Percentiles rank a stretch among this genome's conserved stretches.
These are phyloP conservation scores for Entophlyctis helioformis DNA, from an alignment of 192 early-diverging fungal species.

Conservation along the genomic window DNA sequence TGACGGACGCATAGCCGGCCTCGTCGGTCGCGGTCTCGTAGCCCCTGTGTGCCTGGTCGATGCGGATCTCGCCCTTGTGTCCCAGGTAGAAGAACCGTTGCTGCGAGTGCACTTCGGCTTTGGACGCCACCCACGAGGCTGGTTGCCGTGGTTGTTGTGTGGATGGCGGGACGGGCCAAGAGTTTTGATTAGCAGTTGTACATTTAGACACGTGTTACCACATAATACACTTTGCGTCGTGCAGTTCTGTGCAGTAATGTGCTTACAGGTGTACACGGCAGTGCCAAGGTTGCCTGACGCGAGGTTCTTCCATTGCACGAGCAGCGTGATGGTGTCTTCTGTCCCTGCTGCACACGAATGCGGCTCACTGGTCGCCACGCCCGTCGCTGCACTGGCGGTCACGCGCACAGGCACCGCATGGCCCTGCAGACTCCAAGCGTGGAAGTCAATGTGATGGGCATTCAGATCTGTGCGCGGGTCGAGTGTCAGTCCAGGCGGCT, in stretches of 20 bases:
- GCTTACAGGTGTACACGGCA: slow-evolving; percentile 23
- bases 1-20: slow-evolving; percentile 11
- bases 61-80: slow-evolving; percentile 23
- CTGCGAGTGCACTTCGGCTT: slow-evolving; percentile 30
- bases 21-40: slow-evolving; percentile 25
- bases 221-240: no score
- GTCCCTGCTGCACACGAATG: slow-evolving; percentile 19
- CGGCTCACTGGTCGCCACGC: slow-evolving; percentile 21
- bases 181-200: no score
- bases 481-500: no score
- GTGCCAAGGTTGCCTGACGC: slow-evolving; percentile 12
- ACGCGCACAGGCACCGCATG: slow-evolving; percentile 18
- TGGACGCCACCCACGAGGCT: slow-evolving; percentile 33
- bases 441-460: slow-evolving; percentile 33
- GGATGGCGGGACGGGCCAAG: not conserved
- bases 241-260: no score
- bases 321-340: slow-evolving; percentile 30
- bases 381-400: slow-evolving; percentile 17
- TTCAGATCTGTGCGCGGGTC: slow-evolving; percentile 27
- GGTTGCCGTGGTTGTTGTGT: no score
- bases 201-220: no score
- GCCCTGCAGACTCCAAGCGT: slow-evolving; percentile 20
- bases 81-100: slow-evolving; percentile 31
- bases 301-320: slow-evolving; percentile 24
- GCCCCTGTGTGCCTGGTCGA: slow-evolving; percentile 33